phyloP scores from a whole-genome alignment of 192 early-diverging fungal species.

The Coemansia biformis region DNA sequence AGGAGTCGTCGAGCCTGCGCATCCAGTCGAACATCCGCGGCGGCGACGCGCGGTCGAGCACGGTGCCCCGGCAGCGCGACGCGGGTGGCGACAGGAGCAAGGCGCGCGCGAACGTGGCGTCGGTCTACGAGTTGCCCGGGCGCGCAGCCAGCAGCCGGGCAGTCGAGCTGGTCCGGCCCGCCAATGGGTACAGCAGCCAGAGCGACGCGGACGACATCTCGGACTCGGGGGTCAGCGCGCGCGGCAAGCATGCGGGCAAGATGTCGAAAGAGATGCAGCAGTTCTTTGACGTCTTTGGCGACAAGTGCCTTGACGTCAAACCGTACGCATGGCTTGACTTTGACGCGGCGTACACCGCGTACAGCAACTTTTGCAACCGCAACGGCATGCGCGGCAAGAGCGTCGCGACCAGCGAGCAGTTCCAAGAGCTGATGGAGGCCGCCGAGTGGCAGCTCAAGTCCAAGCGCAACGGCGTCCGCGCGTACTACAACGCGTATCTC shows the following conservation, averaged over 20 bases:
- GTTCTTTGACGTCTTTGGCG: conserved; percentile 47
- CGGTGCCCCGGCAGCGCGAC: conserved; percentile 45
- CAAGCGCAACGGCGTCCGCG: conserved; percentile 32
- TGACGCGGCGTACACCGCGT: conserved; percentile 28
- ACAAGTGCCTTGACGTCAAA: conserved; percentile 51
- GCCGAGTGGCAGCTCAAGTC: conserved; percentile 52
- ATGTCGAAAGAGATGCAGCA: conserved; percentile 37
- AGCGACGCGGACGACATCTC: conserved; percentile 13
- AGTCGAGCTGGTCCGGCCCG: not conserved
- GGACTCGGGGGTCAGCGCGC: conserved; percentile 4
- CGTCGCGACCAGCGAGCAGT: conserved; percentile 41
- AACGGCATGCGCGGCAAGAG: conserved; percentile 42
- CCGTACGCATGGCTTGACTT: conserved; percentile 50
- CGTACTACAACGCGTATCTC: conserved; percentile 48
- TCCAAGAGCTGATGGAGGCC: conserved; percentile 41
- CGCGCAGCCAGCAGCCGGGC: conserved; percentile 19
- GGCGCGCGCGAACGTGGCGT: conserved; percentile 32
- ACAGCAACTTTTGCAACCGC: conserved; percentile 47
- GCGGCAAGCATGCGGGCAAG: conserved; percentile 5
- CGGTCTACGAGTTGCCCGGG: conserved; percentile 45
- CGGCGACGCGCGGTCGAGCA: conserved; percentile 21
- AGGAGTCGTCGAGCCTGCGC: conserved; percentile 44
- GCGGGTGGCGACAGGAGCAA: conserved; percentile 10
- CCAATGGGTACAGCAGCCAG: conserved; percentile 20
- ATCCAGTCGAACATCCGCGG: conserved; percentile 19